Percentiles rank a stretch among this genome's conserved stretches.
Conservation (phyloP, 2,329 filamentous ascomycete genomes). For the Ascochyta clinopodiicola region DNA sequence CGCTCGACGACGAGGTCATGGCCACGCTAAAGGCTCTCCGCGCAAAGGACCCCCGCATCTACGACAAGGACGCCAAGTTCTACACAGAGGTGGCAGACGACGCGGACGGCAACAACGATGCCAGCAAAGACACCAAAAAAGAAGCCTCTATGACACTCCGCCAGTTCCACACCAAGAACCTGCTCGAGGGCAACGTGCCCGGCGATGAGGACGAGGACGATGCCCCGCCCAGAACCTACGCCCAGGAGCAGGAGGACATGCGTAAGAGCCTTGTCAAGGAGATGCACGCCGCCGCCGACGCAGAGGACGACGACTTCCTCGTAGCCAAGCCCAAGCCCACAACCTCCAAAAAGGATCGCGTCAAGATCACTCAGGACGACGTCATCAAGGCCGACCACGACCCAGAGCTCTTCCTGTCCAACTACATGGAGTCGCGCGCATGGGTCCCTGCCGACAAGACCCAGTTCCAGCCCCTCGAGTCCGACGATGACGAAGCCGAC, state of each 20-base stretch:
- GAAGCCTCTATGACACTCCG: slow-evolving; percentile 85
- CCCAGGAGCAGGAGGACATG: slow-evolving; percentile 84
- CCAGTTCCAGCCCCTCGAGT: slow-evolving; percentile 83
- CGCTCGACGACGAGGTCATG: slow-evolving; percentile 84
- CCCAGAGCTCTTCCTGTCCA: slow-evolving; percentile 90
- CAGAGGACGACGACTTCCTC: slow-evolving; percentile 74
- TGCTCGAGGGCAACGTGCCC: slow-evolving; percentile 74
- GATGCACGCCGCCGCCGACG: slow-evolving; percentile 71
- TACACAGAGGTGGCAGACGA: slow-evolving; percentile 71
- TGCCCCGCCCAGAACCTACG: slow-evolving; percentile 71
- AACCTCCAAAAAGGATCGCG: slow-evolving; percentile 35
- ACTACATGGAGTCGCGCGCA: slow-evolving; percentile 90
- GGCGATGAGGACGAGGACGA: slow-evolving; percentile 62
- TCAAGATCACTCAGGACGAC: slow-evolving; percentile 57
- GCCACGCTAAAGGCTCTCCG: slow-evolving; percentile 87
- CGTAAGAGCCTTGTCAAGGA: slow-evolving; percentile 80
- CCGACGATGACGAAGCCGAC: slow-evolving; percentile 82
- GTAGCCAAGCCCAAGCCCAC: slow-evolving; percentile 68
- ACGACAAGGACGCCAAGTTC: slow-evolving; percentile 81
- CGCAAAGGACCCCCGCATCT: slow-evolving; percentile 88
- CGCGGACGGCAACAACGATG: slow-evolving; percentile 6
- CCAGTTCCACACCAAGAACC: slow-evolving; percentile 91
- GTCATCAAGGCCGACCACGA: slow-evolving; percentile 82
- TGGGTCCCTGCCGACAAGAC: slow-evolving; percentile 77
- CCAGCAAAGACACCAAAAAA: slow-evolving; percentile 59